A percentile compares a stretch with the other conserved stretches of the same genome.
phyloP scores from a whole-genome alignment of 805 yeast species.

The Wickerhamiella qilinensis region DNA sequence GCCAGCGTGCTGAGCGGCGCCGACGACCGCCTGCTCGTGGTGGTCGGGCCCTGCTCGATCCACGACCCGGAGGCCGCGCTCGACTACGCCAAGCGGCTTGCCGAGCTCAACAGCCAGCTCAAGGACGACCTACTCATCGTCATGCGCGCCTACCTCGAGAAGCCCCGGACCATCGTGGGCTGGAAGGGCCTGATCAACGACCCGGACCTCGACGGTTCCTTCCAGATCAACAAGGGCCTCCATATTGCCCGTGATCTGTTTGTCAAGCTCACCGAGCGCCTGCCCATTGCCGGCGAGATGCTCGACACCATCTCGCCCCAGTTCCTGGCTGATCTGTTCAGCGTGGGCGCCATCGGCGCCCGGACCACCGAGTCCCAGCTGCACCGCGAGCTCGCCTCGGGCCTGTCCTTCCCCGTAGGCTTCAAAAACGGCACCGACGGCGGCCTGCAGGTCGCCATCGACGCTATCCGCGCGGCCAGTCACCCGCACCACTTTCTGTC shows the following conservation, averaged over 20 bases:
- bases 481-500: constrained; percentile 92
- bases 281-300: constrained; percentile 97
- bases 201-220: constrained; percentile 84
- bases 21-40: constrained; percentile 72
- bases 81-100: constrained; percentile 65
- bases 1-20: constrained; percentile 53
- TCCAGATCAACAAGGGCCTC: constrained; percentile 89
- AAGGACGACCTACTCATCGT: constrained; percentile 63
- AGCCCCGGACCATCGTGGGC: constrained; percentile 98
- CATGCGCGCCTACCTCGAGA: constrained; percentile 96
- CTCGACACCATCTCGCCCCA: constrained; percentile 96
- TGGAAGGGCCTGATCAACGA: constrained; percentile 98
- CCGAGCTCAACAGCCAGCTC: constrained; percentile 51
- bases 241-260: constrained; percentile 74
- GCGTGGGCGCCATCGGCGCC: constrained; percentile 97
- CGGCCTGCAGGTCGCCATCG: constrained; percentile 77
- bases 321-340: constrained; percentile 74
- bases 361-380: constrained; percentile 97
- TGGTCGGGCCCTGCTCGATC: constrained; percentile 95
- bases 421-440: constrained; percentile 99
- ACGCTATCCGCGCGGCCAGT: constrained; percentile 84
- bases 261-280: constrained; percentile 61
- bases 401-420: constrained; percentile 96
- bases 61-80: constrained; percentile 83
- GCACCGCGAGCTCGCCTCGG: constrained; percentile 95